Conservation (phyloP, 2,329 filamentous ascomycete genomes). For the Diaporthe sp. region DNA sequence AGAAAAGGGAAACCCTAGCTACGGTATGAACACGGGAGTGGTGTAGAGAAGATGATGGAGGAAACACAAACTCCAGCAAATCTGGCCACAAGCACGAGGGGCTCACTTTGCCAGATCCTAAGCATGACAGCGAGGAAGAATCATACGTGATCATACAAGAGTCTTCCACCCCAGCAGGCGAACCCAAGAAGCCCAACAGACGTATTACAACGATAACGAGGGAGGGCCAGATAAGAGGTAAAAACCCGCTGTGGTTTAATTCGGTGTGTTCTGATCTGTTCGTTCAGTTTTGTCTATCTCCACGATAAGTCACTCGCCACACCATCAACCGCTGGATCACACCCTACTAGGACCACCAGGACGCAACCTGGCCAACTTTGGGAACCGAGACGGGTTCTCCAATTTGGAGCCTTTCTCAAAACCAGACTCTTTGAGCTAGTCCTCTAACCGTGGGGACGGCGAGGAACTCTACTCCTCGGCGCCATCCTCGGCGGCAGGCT, state of each 20-base stretch:
- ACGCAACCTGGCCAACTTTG: too few relatives aligned
- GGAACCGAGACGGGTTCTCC: neutral
- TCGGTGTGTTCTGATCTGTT: neutral
- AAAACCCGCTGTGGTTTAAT: slow-evolving; percentile 3
- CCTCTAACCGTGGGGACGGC: neutral
- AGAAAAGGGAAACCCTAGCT: too few relatives aligned
- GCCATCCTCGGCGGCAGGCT: slow-evolving; percentile 63
- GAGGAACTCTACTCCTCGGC: slow-evolving; percentile 61
- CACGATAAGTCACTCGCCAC: neutral
- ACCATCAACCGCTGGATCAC: neutral
- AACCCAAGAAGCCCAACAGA: neutral
- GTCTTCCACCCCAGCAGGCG: neutral
- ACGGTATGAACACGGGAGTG: too few relatives aligned
- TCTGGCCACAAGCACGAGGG: neutral
- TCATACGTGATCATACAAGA: too few relatives aligned
- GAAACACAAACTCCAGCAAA: neutral
- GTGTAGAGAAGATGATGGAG: neutral
- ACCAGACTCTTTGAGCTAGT: neutral
- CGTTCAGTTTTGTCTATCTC: slow-evolving; percentile 11
- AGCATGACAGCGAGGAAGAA: too few relatives aligned
- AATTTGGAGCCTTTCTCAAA: neutral
- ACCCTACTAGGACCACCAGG: too few relatives aligned
- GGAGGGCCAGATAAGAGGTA: neutral
- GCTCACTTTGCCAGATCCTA: neutral
- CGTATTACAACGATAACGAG: neutral